A percentile compares a stretch with the other conserved stretches of the same genome.
Conservation (phyloP, 768 basidiomycete genomes). For the Mycena leptocephala region DNA sequence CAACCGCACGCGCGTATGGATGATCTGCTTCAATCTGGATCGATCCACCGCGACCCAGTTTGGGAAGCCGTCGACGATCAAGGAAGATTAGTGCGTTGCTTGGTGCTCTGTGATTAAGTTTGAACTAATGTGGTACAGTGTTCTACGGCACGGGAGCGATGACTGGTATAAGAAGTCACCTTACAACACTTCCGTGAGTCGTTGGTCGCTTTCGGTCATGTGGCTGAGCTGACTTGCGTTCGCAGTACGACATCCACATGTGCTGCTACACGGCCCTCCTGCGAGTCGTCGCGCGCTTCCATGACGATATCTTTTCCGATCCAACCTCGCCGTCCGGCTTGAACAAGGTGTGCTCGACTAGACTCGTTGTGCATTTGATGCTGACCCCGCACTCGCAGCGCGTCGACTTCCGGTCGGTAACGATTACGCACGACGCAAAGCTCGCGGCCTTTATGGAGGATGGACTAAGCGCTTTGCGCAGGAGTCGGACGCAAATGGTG, state of each 20-base stretch:
- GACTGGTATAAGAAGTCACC: conserved; percentile 85
- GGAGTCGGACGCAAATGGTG: conserved; percentile 74
- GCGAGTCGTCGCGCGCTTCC: conserved; percentile 81
- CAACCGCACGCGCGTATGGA: conserved; percentile 91
- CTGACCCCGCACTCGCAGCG: conserved; percentile 54
- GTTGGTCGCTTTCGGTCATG: conserved; percentile 15
- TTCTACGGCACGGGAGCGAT: conserved; percentile 74
- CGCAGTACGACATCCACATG: conserved; percentile 82
- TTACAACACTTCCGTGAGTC: conserved; percentile 70
- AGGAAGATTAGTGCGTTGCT: conserved; percentile 80
- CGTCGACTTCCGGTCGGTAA: conserved; percentile 79
- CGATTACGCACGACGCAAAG: conserved; percentile 71
- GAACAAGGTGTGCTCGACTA: conserved; percentile 51
- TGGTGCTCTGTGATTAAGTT: background rate
- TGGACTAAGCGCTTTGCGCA: conserved; percentile 74
- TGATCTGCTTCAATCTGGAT: conserved; percentile 93
- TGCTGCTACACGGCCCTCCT: conserved; percentile 82
- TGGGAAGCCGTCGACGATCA: conserved; percentile 91
- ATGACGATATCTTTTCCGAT: conserved; percentile 85
- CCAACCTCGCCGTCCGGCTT: conserved; percentile 77
- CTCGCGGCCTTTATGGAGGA: conserved; percentile 76
- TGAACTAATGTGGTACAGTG: conserved; percentile 50
- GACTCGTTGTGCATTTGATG: background rate
- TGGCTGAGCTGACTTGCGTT: background rate
- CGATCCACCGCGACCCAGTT: conserved; percentile 91